These are phyloP conservation scores for Lagenaria siceraria DNA, from an alignment of 306 rosid species.

Conservation along the genomic window DNA sequence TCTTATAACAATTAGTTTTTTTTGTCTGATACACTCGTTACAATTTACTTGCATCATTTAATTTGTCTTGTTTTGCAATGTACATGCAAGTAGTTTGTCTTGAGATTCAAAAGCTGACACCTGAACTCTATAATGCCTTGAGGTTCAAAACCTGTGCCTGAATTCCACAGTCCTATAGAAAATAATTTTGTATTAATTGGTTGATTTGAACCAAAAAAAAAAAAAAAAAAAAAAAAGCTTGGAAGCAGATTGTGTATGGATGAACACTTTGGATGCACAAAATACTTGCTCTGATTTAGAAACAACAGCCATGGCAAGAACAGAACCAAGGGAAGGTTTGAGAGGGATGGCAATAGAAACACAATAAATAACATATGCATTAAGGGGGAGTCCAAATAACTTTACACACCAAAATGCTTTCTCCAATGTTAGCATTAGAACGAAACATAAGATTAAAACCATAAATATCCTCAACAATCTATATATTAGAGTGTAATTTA, in stretches of 20 bases:
- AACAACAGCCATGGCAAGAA: not conserved
- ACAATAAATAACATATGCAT: not conserved
- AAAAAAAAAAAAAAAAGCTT: no score
- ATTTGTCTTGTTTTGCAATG: not conserved
- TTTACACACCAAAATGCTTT: constrained; percentile 6
- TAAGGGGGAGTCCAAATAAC: not conserved
- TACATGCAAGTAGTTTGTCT: not conserved
- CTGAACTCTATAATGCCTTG: not conserved
- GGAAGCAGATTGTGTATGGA: not conserved
- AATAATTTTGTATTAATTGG: not conserved
- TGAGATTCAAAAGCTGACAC: not conserved
- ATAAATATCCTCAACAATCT: constrained; percentile 5
- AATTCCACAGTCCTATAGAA: not conserved
- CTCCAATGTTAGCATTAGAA: constrained; percentile 2
- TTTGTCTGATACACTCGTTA: no score
- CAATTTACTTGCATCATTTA: not conserved
- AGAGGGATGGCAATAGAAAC: not conserved
- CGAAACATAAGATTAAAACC: constrained; percentile 1
- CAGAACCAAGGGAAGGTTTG: not conserved
- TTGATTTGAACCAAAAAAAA: not conserved
- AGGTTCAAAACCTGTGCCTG: not conserved
- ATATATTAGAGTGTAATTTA: constrained; percentile 3
- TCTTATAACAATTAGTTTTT: no score
- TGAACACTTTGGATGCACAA: not conserved
- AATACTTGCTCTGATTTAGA: not conserved